Evolutionary conservation across 2,329 filamentous ascomycete genomes (phyloP), one percentile per base, ranked within the genome.

Genomic region (Pezicula carpinea): DNA sequence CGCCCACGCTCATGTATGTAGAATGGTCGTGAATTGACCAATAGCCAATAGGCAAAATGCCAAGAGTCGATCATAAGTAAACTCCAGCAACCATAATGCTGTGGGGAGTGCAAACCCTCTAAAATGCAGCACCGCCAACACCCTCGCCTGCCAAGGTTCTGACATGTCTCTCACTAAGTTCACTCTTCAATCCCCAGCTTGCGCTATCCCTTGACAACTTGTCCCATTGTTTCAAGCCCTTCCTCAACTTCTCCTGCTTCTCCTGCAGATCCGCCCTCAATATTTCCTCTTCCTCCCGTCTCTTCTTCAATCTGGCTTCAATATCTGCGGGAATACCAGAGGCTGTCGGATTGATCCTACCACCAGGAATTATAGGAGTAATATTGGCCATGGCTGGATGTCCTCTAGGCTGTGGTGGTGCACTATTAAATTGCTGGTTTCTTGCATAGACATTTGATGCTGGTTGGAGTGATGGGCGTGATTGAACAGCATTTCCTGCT

Each of bases 141-240:
- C 62, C 58, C 46, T 66, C 63, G 4, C 63, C 63, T 44, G 62
- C 62, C 43, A 66, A 46, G 43, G 59, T 48, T 39, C 62, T 51
- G 41, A 66, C 59, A 51, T 64, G 62, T 22, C 55, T 55, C 50
- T 64, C 62, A 41, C 61, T 64, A 32, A 64, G 48, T 19, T 66
- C 61, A 17, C 54, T 63, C 32, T 57, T 59, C 32, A 65, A 46
- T 1, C 52, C 59, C 55, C 58, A 58, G 14, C 50, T 51, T 3
- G 46, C 43, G 32, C 54, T 57, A 5, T 64, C 62, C 17, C 58
- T 45, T 17, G 57, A 60, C 31, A 65, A 48, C 32, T 53, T 59
- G 51, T 64, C 60, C 59, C 58, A 65, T 6, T 50, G 49, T 39
- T 58, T 63, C n/a, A 65, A 39, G 2, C 54, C 54, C 22, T 56